Percentiles rank a stretch among this genome's conserved stretches.
phyloP scores from a whole-genome alignment of 202 grass and related monocot genomes.

The Zizania palustris region DNA sequence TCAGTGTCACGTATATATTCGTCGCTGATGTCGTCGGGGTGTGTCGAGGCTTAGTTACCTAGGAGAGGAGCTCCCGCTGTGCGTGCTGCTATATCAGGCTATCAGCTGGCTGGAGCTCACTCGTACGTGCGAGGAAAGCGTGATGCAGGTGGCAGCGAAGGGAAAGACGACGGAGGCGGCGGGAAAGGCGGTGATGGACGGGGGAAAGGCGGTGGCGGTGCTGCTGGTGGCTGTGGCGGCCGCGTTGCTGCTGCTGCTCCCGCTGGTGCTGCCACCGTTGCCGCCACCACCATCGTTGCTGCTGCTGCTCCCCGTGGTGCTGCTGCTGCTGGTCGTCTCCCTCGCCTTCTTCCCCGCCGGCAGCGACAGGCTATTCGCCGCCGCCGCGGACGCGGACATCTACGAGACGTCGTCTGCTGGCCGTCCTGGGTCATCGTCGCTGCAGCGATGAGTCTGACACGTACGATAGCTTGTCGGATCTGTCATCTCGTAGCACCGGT shows the following conservation, averaged over 20 bases:
- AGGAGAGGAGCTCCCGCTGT: too few species aligned
- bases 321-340: conserved; percentile 43
- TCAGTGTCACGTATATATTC: not conserved
- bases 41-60: not conserved
- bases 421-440: not conserved
- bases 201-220: conserved; percentile 9
- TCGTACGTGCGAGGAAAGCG: too few species aligned
- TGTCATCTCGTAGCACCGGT: too few species aligned
- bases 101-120: not conserved
- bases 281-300: conserved; percentile 40
- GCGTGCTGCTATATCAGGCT: not conserved
- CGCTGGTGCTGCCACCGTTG: conserved; percentile 45
- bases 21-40: not conserved
- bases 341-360: conserved; percentile 33
- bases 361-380: not conserved
- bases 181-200: not conserved
- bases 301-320: conserved; percentile 40
- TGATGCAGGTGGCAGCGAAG: not conserved
- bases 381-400: not conserved
- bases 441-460: not conserved
- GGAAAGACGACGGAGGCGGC: not conserved
- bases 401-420: not conserved
- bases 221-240: conserved; percentile 39
- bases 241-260: conserved; percentile 42
- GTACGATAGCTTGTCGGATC: too few species aligned